Conservation (phyloP, 495 filamentous ascomycete species). For the Talaromyces adpressus region DNA sequence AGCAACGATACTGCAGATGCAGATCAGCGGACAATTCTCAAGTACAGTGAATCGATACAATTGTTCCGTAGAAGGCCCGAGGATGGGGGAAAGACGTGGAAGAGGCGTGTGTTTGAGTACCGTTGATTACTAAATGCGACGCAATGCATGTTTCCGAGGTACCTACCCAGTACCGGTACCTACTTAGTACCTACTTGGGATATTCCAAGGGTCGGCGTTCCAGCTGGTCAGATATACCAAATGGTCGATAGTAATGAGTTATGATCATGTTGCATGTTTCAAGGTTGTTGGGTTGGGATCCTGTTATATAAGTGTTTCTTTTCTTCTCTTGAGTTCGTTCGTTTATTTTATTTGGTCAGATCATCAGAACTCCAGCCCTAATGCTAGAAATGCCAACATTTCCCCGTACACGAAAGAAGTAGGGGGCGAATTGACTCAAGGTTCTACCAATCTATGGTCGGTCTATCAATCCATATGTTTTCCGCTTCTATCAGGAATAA, state of each 20-base stretch:
- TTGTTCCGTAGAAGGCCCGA: constrained; percentile 6
- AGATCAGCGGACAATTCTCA: not conserved
- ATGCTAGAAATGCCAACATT: not conserved
- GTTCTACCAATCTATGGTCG: not conserved
- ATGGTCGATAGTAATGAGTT: not conserved
- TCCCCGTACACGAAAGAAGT: not conserved
- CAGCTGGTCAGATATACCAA: not conserved
- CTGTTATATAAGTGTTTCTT: not conserved
- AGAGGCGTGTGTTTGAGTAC: constrained; percentile 7
- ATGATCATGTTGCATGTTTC: not conserved
- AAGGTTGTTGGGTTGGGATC: not conserved
- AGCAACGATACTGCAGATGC: not conserved
- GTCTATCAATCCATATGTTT: not conserved
- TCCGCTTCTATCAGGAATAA: not conserved
- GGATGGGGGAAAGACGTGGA: constrained; percentile 5
- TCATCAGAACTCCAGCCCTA: not conserved
- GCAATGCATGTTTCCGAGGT: not conserved
- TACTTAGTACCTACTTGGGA: not conserved
- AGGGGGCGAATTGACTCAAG: not conserved
- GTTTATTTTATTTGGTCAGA: not conserved
- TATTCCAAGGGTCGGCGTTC: not conserved
- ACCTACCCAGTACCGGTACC: not conserved
- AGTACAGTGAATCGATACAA: constrained; percentile 8
- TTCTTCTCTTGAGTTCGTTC: not conserved
- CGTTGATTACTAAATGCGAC: not conserved